A percentile compares a stretch with the other conserved stretches of the same genome.
Conservation (phyloP, 1,284 basidiomycete species). For the Coniferiporia weirii region DNA sequence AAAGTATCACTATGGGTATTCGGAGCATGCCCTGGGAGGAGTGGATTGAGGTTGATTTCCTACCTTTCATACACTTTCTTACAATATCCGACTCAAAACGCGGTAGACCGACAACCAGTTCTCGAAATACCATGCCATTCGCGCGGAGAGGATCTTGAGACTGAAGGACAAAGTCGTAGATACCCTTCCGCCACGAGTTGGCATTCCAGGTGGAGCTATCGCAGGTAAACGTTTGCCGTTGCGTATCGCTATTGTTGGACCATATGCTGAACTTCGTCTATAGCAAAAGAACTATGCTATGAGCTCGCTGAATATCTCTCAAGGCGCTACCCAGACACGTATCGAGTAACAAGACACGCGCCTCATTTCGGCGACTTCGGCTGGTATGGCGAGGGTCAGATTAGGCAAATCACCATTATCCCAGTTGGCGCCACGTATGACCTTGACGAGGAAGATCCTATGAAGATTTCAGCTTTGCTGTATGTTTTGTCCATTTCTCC, state of each 20-base stretch:
- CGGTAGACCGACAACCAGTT: slow-evolving; percentile 52
- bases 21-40: slow-evolving; percentile 60
- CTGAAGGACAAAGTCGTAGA: slow-evolving; percentile 44
- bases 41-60: slow-evolving; percentile 54
- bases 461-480: slow-evolving; percentile 54
- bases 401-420: slow-evolving; percentile 49
- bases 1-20: slow-evolving; percentile 68
- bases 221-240: slow-evolving; percentile 38
- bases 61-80: neutral
- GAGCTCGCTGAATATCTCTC: slow-evolving; percentile 62
- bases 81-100: neutral
- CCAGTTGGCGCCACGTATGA: slow-evolving; percentile 49
- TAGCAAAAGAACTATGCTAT: slow-evolving; percentile 60
- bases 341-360: slow-evolving; percentile 41
- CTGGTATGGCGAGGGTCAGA: slow-evolving; percentile 48
- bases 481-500: slow-evolving; percentile 29
- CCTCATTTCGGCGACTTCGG: slow-evolving; percentile 29
- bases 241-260: neutral
- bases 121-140: slow-evolving; percentile 47
- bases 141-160: slow-evolving; percentile 45
- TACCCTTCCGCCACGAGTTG: slow-evolving; percentile 46
- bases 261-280: slow-evolving; percentile 2
- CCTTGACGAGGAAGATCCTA: slow-evolving; percentile 50
- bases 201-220: slow-evolving; percentile 45
- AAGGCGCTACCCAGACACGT: slow-evolving; percentile 57